phyloP scores from a whole-genome alignment of 306 rosid species.

The Cucurbita ficifolia region DNA sequence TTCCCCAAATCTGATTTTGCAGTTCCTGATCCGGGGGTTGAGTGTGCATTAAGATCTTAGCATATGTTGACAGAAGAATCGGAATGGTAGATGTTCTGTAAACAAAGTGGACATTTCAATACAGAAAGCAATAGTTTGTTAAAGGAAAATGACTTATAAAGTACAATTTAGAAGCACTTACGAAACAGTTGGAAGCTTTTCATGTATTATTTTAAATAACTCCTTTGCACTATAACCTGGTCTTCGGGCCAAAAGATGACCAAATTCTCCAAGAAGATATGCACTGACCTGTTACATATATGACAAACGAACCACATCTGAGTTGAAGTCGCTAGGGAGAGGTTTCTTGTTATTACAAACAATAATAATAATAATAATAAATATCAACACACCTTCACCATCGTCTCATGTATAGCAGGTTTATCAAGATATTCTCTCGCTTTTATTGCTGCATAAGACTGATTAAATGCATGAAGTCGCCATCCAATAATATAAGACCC shows the following conservation, averaged over 20 bases:
- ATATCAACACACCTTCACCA: constrained; percentile 78
- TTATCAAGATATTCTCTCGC: constrained; percentile 96
- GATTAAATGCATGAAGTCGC: constrained; percentile 30
- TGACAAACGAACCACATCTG: background rate
- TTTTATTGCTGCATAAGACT: constrained; percentile 96
- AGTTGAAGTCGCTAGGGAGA: background rate
- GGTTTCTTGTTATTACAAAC: no score
- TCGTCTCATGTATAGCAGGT: constrained; percentile 97
- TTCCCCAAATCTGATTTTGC: constrained; percentile 91
- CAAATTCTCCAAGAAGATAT: constrained; percentile 93
- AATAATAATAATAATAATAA: background rate
- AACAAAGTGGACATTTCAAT: constrained; percentile 19
- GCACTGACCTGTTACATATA: constrained; percentile 80
- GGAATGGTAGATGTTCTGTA: constrained; percentile 76
- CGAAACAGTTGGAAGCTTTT: constrained; percentile 97
- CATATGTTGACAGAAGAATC: constrained; percentile 91
- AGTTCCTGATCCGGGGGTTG: constrained; percentile 96
- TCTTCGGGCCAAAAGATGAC: constrained; percentile 85
- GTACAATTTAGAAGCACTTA: constrained; percentile 24
- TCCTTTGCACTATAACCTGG: constrained; percentile 92
- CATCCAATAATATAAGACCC: constrained; percentile 17
- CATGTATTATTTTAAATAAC: constrained; percentile 70
- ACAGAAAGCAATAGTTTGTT: background rate
- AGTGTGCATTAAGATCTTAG: constrained; percentile 91
- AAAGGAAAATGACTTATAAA: constrained; percentile 3